These are phyloP conservation scores for Stephania japonica DNA, from an alignment of 164 flowering plant species.

Conservation along the genomic window DNA sequence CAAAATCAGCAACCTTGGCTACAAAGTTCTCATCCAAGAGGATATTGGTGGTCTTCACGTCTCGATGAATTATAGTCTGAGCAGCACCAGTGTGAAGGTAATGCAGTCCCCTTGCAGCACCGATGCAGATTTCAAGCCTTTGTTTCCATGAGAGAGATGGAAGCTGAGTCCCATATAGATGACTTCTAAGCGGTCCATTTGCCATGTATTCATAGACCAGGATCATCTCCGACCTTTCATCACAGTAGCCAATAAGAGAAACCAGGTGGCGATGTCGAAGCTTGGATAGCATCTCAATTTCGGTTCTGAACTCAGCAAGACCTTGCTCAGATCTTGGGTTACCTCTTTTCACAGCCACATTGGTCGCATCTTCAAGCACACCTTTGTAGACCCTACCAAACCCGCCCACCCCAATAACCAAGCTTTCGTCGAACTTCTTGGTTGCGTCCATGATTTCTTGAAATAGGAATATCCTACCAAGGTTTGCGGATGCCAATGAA, in stretches of 20 bases:
- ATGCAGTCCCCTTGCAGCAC: conserved; percentile 91
- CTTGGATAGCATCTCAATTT: conserved; percentile 90
- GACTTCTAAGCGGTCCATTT: conserved; percentile 88
- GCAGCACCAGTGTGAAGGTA: conserved; percentile 97
- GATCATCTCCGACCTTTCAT: conserved; percentile 88
- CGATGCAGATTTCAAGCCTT: conserved; percentile 90
- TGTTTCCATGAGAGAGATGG: conserved; percentile 85
- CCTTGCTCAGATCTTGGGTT: conserved; percentile 93
- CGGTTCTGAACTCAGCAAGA: conserved; percentile 83
- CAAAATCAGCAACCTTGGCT: conserved; percentile 95
- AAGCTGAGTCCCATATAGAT: conserved; percentile 79
- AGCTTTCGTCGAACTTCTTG: conserved; percentile 74
- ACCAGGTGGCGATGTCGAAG: conserved; percentile 95
- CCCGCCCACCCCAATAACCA: conserved; percentile 95
- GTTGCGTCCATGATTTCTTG: conserved; percentile 87
- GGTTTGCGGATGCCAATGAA: conserved; percentile 58
- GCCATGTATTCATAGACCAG: conserved; percentile 95
- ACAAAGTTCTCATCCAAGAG: conserved; percentile 84
- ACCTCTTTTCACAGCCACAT: conserved; percentile 88
- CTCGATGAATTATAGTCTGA: conserved; percentile 83
- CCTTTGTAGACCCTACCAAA: conserved; percentile 90
- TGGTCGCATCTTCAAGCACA: conserved; percentile 73
- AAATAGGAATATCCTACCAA: conserved; percentile 65
- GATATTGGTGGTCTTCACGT: conserved; percentile 91
- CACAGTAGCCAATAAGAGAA: conserved; percentile 92